Evolutionary conservation across 2,329 filamentous ascomycete genomes (phyloP).

Genomic region (Bipolaris sorokiniana): DNA sequence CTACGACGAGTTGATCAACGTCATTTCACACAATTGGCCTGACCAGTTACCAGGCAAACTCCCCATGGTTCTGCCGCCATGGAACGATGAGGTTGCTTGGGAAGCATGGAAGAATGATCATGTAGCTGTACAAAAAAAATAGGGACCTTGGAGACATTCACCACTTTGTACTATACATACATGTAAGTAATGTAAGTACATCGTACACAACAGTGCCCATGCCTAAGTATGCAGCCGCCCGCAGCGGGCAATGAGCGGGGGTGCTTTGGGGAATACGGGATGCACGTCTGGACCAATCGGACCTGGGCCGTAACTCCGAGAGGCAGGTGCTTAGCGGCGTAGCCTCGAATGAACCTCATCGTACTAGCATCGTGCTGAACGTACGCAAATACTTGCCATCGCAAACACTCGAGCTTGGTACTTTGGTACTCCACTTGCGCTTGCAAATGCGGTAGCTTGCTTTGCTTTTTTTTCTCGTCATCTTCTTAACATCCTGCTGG

Average conservation of each 20-base stretch:
- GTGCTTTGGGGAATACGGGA: slow-evolving; percentile 3
- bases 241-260: not conserved
- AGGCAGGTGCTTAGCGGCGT: slow-evolving; percentile 15
- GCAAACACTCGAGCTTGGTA: slow-evolving; percentile 1
- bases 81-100: slow-evolving; percentile 53
- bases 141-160: too few relatives aligned
- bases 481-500: slow-evolving; percentile 4
- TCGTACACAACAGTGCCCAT: too few relatives aligned
- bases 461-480: not conserved
- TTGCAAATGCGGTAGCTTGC: not conserved
- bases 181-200: not conserved
- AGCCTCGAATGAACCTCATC: slow-evolving; percentile 10
- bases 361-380: slow-evolving; percentile 4
- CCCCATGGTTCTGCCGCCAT: slow-evolving; percentile 60
- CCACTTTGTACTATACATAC: not conserved
- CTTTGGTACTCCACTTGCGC: too few relatives aligned
- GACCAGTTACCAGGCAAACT: slow-evolving; percentile 61
- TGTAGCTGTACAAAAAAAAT: not conserved
- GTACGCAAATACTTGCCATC: slow-evolving; percentile 4
- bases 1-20: slow-evolving; percentile 59
- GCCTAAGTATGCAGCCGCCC: not conserved
- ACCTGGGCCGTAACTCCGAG: slow-evolving; percentile 17
- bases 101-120: slow-evolving; percentile 27
- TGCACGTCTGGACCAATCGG: slow-evolving; percentile 10
- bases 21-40: slow-evolving; percentile 60